Evolutionary conservation across 176 grass and related monocot species (phyloP).

Genomic region (Luzula sylvatica): DNA sequence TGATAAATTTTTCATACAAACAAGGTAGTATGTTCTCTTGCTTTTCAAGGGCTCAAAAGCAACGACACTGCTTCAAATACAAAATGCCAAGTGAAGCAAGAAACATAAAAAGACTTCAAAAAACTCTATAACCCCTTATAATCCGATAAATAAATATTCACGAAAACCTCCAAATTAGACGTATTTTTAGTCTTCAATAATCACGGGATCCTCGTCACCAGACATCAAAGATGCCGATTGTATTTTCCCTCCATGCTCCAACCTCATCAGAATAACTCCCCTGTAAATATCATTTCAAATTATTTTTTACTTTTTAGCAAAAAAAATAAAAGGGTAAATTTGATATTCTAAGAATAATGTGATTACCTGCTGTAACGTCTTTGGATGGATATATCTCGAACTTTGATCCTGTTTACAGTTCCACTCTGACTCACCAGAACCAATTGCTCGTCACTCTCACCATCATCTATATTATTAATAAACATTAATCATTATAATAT

Average conservation of each 20-base stretch:
- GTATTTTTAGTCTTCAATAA: constrained; percentile 5
- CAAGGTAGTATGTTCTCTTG: neutral
- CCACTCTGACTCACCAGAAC: constrained; percentile 94
- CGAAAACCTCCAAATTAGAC: neutral
- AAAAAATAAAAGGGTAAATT: neutral
- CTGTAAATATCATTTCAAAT: constrained; percentile 28
- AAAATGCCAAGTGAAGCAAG: constrained; percentile 14
- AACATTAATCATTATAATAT: too few species aligned
- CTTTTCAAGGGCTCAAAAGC: neutral
- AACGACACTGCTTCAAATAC: neutral
- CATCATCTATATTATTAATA: constrained; percentile 47
- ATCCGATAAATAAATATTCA: neutral
- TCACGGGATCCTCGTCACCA: constrained; percentile 30
- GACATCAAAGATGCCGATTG: constrained; percentile 82
- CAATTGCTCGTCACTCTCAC: constrained; percentile 75
- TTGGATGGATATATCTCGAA: constrained; percentile 73
- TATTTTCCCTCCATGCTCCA: constrained; percentile 83
- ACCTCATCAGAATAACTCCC: constrained; percentile 96
- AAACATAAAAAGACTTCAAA: neutral
- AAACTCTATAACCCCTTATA: neutral
- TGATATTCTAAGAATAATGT: neutral
- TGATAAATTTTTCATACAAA: too few species aligned
- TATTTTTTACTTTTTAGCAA: too few species aligned
- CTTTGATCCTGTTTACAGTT: constrained; percentile 84
- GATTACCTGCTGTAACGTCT: constrained; percentile 42